Evolutionary conservation across 768 basidiomycete genomes (phyloP).

Genomic region (Trametes punicea): DNA sequence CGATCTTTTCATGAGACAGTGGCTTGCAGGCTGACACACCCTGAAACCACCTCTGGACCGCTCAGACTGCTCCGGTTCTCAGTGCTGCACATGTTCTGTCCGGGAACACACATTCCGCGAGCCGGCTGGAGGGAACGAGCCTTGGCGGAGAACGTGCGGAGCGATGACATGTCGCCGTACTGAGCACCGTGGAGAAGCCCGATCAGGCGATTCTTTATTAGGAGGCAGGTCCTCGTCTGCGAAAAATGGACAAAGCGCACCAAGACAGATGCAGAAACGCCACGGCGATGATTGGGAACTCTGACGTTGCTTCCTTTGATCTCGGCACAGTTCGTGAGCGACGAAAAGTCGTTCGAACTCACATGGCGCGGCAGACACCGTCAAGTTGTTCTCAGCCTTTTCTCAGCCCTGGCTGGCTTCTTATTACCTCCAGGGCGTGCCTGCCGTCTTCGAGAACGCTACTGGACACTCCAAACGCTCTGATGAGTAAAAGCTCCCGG

Average conservation of each 20-base stretch:
- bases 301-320: slow-evolving; percentile 14
- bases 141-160: background rate
- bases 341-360: slow-evolving; percentile 1
- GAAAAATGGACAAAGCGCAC: background rate
- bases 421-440: slow-evolving; percentile 14
- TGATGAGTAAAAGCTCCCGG: slow-evolving; percentile 7
- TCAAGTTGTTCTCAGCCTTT: background rate
- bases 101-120: slow-evolving; percentile 5
- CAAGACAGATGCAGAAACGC: slow-evolving; percentile 2
- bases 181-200: background rate
- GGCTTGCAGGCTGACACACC: no score
- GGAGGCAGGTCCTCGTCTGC: background rate
- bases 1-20: no score
- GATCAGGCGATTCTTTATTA: slow-evolving; percentile 3
- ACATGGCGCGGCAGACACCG: slow-evolving; percentile 9
- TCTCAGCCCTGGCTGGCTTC: slow-evolving; percentile 15
- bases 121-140: slow-evolving; percentile 9
- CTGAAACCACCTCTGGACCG: no score
- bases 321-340: slow-evolving; percentile 9
- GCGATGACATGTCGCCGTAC: slow-evolving; percentile 7
- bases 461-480: background rate
- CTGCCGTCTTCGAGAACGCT: slow-evolving; percentile 2
- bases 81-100: slow-evolving; percentile 8
- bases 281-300: slow-evolving; percentile 16
- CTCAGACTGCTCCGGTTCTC: no score